Evolutionary conservation across 768 basidiomycete genomes (phyloP).

Genomic region (Roridomyces roridus): DNA sequence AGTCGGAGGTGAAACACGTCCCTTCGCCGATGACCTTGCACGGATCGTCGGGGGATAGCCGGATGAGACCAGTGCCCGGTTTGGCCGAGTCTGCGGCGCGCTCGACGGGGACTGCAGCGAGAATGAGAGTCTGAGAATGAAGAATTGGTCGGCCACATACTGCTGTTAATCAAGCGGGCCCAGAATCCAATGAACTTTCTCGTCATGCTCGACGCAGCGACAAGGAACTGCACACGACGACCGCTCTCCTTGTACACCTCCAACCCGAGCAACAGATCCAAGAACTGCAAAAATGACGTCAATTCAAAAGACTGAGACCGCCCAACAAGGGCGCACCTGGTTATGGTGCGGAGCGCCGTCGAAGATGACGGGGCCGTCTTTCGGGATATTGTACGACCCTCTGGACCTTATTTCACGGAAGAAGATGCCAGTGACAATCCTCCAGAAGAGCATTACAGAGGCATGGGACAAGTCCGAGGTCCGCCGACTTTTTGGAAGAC

Average conservation of each 20-base stretch:
- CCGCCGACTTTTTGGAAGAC: no score
- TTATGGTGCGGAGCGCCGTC: constrained; percentile 94
- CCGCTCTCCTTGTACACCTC: constrained; percentile 87
- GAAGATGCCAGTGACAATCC: constrained; percentile 88
- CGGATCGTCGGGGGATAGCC: constrained; percentile 77
- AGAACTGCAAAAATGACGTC: constrained; percentile 71
- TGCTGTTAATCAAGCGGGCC: constrained; percentile 84
- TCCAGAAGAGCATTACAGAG: constrained; percentile 83
- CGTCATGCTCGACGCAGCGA: constrained; percentile 89
- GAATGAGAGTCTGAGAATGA: neutral
- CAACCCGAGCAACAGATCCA: constrained; percentile 84
- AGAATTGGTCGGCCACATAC: constrained; percentile 1
- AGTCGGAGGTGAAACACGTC: constrained; percentile 78
- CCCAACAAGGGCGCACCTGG: constrained; percentile 56
- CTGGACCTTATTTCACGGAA: constrained; percentile 95
- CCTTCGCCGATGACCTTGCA: constrained; percentile 82
- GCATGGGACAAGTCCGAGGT: constrained; percentile 56
- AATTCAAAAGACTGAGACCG: no score
- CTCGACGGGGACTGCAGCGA: constrained; percentile 70
- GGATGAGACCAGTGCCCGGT: constrained; percentile 74
- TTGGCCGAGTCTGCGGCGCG: constrained; percentile 89
- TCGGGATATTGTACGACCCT: constrained; percentile 94
- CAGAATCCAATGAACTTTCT: constrained; percentile 81
- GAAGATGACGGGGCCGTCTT: constrained; percentile 89
- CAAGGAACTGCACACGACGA: constrained; percentile 84